Conservation (phyloP, 805 yeast genomes). For the Candida tammaniensis region DNA sequence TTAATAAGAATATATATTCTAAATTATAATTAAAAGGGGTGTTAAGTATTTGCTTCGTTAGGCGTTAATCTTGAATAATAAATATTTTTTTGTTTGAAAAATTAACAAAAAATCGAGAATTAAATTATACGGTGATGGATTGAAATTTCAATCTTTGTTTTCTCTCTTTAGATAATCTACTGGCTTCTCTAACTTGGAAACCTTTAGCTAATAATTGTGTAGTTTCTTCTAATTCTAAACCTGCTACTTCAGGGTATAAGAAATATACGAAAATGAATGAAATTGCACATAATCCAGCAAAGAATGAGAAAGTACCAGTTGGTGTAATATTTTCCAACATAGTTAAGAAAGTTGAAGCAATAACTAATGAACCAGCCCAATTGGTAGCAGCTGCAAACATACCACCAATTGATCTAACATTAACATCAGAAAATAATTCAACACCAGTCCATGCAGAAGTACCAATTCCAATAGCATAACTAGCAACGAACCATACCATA, state of each 20-base stretch:
- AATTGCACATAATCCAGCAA: constrained; percentile 75
- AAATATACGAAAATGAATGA: constrained; percentile 75
- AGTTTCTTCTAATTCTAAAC: constrained; percentile 88
- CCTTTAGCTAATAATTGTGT: constrained; percentile 79
- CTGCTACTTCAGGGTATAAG: constrained; percentile 90
- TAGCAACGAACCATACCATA: constrained; percentile 84
- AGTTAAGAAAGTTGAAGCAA: constrained; percentile 89
- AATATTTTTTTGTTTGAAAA: neutral
- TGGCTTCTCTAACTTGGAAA: constrained; percentile 66
- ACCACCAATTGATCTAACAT: constrained; percentile 88
- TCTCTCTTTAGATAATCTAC: constrained; percentile 35
- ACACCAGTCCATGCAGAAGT: constrained; percentile 98
- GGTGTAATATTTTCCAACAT: constrained; percentile 94
- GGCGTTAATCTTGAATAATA: too few relatives aligned
- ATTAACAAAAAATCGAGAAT: neutral
- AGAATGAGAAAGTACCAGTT: constrained; percentile 88
- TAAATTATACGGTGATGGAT: constrained; percentile 1
- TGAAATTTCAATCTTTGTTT: constrained; percentile 23
- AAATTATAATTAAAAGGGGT: too few relatives aligned
- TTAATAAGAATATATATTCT: neutral
- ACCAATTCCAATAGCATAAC: constrained; percentile 93
- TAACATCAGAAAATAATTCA: constrained; percentile 85
- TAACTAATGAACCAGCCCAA: constrained; percentile 92
- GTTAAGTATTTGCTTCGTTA: too few relatives aligned
- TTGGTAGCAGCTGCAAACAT: constrained; percentile 89